Evolutionary conservation across 1,139 yeast genomes (phyloP).

Genomic region (Hyphopichia fennica): DNA sequence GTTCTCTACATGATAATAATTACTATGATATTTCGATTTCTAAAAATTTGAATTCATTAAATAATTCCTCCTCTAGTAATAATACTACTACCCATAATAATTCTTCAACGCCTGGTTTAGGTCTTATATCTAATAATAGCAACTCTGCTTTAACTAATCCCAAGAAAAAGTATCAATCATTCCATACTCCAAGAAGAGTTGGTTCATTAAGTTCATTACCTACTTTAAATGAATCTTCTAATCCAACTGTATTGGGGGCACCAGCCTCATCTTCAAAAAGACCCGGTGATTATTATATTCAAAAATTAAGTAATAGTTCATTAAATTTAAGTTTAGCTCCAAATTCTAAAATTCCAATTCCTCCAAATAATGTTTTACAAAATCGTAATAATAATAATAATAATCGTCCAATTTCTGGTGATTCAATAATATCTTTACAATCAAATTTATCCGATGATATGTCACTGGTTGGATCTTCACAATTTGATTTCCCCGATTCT

Average conservation of each 20-base stretch:
- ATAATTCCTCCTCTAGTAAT: background rate
- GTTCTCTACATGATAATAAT: conserved; percentile 19
- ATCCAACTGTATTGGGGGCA: background rate
- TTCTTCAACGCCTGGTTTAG: background rate
- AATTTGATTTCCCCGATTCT: conserved; percentile 37
- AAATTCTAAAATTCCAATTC: conserved; percentile 7
- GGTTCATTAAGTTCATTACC: conserved; percentile 27
- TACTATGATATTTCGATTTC: conserved; percentile 12
- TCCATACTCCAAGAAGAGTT: conserved; percentile 24
- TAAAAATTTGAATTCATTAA: conserved; percentile 5
- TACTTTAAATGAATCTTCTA: conserved; percentile 18
- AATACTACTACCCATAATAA: background rate
- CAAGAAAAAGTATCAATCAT: conserved; percentile 12
- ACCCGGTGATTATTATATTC: conserved; percentile 46
- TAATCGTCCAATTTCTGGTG: conserved; percentile 35
- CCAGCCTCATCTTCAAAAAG: conserved; percentile 19
- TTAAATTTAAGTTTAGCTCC: conserved; percentile 6
- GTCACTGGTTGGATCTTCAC: conserved; percentile 35
- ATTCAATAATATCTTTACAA: conserved; percentile 36
- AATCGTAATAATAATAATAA: background rate
- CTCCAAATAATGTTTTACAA: conserved; percentile 4
- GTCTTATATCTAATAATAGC: background rate
- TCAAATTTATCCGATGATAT: conserved; percentile 38
- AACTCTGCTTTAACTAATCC: background rate
- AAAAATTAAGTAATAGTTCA: conserved; percentile 24